Evolutionary conservation across 2,329 filamentous ascomycete species (phyloP), one percentile per base, ranked within the genome.

Genomic region (Penicillium sp.): DNA sequence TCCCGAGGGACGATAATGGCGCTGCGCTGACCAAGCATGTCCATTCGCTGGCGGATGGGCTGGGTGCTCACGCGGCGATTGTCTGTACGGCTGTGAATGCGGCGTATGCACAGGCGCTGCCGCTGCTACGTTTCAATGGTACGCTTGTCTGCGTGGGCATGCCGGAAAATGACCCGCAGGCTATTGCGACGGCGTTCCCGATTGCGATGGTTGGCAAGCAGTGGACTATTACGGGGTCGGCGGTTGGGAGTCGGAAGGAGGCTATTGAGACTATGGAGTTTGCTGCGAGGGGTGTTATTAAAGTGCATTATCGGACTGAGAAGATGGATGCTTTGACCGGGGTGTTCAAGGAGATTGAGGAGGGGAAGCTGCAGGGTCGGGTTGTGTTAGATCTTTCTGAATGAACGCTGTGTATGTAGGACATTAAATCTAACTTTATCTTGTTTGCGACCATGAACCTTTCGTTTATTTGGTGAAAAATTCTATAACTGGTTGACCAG

Each of bases 51-150:
- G 85, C 85, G 0, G 65, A 60, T 17, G 80, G 78, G 2, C 83
- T 84, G 0, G 73, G 84, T 2, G 64, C 63, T 5, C 64, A 67
- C 82, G 86, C 54, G 81, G 85, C 84, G 0, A 71, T 89, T 19
- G 83, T 88, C 17, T 81, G 80, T 61, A 80, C 80, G 1, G 76
- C 77, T 37, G 76, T 74, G 27, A 81, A 82, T 58, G 73, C 71
- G 33, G 80, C 80, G 1, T 83, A 83, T 67, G 74, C 72, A 40
- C 81, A 82, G 70, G 76, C 77, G 3, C 59, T 81, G 50, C 71
- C 70, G 45, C 73, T 82, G 56, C 67, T 83, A n/a, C 73, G 77
- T 25, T 78, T 81, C 59, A 74, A 77, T 46, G 81, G 81, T 1
- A 79, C 77, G 1, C 50, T 83, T n/a, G 80, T 82, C 6, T 82